These are phyloP conservation scores for Sanguinoderma infundibulare DNA, from an alignment of 1,284 basidiomycete species.

Conservation along the genomic window DNA sequence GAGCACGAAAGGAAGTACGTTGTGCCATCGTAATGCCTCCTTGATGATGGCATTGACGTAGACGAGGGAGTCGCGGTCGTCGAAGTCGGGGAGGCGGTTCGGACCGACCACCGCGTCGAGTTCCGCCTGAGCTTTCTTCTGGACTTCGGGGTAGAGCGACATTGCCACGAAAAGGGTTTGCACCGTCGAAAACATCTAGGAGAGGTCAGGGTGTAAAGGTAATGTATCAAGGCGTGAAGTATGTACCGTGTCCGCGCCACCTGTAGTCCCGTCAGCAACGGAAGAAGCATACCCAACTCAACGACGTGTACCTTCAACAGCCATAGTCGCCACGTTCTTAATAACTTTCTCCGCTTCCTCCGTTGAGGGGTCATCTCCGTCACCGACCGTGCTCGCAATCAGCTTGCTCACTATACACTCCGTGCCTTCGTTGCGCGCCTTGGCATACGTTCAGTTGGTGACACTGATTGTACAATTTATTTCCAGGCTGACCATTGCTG, in stretches of 20 bases:
- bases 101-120: conserved; percentile 31
- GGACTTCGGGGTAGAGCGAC: conserved; percentile 39
- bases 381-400: background rate
- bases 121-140: conserved; percentile 35
- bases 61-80: conserved; percentile 20
- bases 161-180: conserved; percentile 39
- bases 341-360: background rate
- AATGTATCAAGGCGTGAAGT: too few species aligned
- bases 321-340: background rate
- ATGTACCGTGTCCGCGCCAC: background rate
- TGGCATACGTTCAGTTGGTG: background rate
- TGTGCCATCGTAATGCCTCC: conserved; percentile 28
- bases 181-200: conserved; percentile 26
- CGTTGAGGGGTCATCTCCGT: background rate
- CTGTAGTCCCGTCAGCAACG: background rate
- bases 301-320: background rate
- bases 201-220: background rate
- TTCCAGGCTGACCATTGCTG: background rate
- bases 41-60: conserved; percentile 29
- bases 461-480: background rate
- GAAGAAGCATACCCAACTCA: background rate
- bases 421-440: background rate
- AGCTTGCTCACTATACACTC: background rate
- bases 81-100: conserved; percentile 29
- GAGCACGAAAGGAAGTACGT: conserved; percentile 19